phyloP scores from a whole-genome alignment of 371 early-diverging fungal genomes.

The Syncephalastrum racemosum region DNA sequence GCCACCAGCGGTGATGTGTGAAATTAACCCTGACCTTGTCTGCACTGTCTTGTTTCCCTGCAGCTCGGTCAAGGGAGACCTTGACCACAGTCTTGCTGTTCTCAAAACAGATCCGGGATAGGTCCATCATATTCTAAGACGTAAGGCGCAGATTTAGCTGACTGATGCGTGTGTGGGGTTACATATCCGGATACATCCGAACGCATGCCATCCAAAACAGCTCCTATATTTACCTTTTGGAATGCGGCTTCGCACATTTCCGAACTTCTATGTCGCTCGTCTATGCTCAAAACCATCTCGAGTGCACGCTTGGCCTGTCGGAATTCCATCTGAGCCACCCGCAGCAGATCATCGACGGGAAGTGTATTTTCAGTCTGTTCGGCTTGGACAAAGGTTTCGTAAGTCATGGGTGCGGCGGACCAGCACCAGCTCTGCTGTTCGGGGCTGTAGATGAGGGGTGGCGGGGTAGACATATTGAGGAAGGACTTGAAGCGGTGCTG shows the following conservation, averaged over 20 bases:
- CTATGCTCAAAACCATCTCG: constrained; percentile 22
- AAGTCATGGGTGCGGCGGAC: constrained; percentile 14
- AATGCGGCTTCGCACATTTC: constrained; percentile 47
- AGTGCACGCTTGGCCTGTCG: constrained; percentile 30
- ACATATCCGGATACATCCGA: too few relatives aligned
- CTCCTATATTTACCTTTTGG: constrained; percentile 31
- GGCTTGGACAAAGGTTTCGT: constrained; percentile 19
- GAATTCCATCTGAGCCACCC: constrained; percentile 25
- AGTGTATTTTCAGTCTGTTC: constrained; percentile 14
- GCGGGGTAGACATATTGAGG: constrained; percentile 47
- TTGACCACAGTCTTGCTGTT: constrained; percentile 5
- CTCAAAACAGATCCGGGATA: constrained; percentile 42
- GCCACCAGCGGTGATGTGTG: constrained; percentile 58
- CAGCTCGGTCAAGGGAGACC: constrained; percentile 19
- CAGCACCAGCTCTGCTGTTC: too few relatives aligned
- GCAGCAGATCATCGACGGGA: constrained; percentile 29
- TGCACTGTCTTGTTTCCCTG: constrained; percentile 16
- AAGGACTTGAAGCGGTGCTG: constrained; percentile 65
- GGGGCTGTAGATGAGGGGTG: constrained; percentile 17
- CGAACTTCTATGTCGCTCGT: constrained; percentile 28
- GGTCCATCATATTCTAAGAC: constrained; percentile 37
- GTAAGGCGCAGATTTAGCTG: not conserved
- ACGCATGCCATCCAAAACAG: not conserved
- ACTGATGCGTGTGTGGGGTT: too few relatives aligned
- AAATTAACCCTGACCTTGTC: constrained; percentile 27